Base-by-base conservation (phyloP, 2,329 filamentous ascomycete genomes). In the Tympanopsis confertula region DNA sequence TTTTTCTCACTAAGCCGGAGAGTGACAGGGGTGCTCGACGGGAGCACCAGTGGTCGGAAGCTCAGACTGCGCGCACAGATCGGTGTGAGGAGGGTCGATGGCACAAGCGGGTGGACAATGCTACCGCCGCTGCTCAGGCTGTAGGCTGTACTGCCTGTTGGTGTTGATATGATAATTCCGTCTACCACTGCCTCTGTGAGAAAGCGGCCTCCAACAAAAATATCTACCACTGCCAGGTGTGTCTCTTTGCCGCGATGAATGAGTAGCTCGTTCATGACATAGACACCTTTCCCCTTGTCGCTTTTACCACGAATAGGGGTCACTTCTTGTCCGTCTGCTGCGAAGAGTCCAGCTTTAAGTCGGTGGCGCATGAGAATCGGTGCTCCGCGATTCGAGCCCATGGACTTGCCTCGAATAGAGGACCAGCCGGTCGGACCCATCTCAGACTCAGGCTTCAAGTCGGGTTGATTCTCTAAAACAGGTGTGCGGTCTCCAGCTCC, bases 141-240 rank as follows among this genome's bases (percentile, higher is more conserved):
- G 57, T 86, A 86, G 2, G 81, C 81, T 4, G 81, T 86, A 40
- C 73, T 79, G 4, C 81, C 81, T 0, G 81, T 85, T 0, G 81
- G 81, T 0, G 79, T 83, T 5, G 72, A 75, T 30, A 84, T 71
- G 40, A 85, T 81, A 55, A 86, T 80, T 39, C 81, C 81, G 49
- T 86, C 81, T 1, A 78, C 79, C 15, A 84, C 79, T 10, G 76
- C 79, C 51, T 82, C 78, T 4, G 81, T 86, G 30, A 86, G 61
- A 45, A 79, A 80, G 14, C 76, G 66, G 15, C 77, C 75, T 38
- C 75, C 76, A 32, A 85, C 74, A 47, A 69, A 78, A 29, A 86
- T 73, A 44, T 81, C 74, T 41, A 85, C 72, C 42, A 82, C 71
- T 2, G 78, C 75, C 15, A 85, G 63, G 54, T 85, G 81, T 3